Conservation (phyloP, 2,329 filamentous ascomycete species). For the Aspergillus costaricaensis region DNA sequence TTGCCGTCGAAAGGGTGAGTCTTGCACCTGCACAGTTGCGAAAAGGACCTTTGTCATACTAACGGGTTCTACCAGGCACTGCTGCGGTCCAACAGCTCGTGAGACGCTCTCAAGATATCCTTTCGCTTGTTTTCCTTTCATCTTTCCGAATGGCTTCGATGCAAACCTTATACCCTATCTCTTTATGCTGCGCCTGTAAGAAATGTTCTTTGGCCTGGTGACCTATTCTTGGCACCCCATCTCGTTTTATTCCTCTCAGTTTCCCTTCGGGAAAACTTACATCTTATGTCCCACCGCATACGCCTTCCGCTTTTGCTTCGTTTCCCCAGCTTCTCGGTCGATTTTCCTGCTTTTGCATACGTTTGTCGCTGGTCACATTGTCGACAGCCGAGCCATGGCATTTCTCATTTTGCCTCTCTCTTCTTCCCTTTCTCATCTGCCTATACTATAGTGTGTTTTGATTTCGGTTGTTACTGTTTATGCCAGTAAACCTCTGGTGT, state of each 20-base stretch:
- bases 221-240: conserved; percentile 12
- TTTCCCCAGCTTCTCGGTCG: conserved; percentile 11
- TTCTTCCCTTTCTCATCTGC: conserved; percentile 9
- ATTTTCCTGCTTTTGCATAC: conserved; percentile 20
- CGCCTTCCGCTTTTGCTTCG: conserved; percentile 2
- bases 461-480: conserved; percentile 25
- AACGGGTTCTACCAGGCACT: conserved; percentile 33
- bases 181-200: conserved; percentile 26
- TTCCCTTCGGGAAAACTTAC: conserved; percentile 10
- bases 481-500: conserved; percentile 25
- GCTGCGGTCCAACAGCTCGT: conserved; percentile 54
- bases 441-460: conserved; percentile 20
- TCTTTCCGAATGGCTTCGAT: conserved; percentile 31
- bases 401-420: conserved; percentile 10
- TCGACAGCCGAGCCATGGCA: conserved; percentile 15
- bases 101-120: conserved; percentile 28
- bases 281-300: conserved; percentile 10
- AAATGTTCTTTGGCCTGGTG: conserved; percentile 22
- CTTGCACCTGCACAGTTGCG: conserved; percentile 5
- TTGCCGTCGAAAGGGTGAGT: conserved; percentile 61
- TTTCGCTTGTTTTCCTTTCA: conserved; percentile 29
- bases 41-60: conserved; percentile 26
- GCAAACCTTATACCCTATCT: conserved; percentile 30
- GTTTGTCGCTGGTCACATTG: conserved; percentile 20
- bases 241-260: conserved; percentile 17